Conservation (phyloP, 2,329 filamentous ascomycete species). For the Colletotrichum falcatum region DNA sequence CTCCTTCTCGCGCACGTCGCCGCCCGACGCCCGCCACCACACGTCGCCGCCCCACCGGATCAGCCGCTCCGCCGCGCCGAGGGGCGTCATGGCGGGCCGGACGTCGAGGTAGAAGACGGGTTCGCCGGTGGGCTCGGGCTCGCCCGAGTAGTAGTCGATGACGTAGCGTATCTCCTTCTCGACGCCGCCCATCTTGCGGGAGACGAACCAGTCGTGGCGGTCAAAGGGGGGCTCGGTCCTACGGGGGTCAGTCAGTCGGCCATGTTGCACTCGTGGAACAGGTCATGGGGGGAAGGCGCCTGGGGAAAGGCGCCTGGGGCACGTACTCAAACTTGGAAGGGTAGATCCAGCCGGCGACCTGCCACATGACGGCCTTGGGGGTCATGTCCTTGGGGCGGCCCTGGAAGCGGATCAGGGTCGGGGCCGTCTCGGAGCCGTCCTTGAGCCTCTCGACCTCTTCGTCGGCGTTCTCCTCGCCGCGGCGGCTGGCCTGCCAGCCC, state of each 20-base stretch:
- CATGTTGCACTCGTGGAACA: not conserved
- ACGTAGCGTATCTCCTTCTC: constrained; percentile 88
- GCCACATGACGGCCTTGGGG: constrained; percentile 88
- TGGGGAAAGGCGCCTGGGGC: not conserved
- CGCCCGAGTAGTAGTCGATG: constrained; percentile 95
- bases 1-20: constrained; percentile 65
- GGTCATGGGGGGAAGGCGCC: not conserved
- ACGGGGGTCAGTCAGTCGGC: constrained; percentile 40
- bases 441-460: constrained; percentile 62
- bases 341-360: constrained; percentile 82
- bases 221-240: constrained; percentile 91
- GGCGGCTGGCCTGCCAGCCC: constrained; percentile 80
- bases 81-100: constrained; percentile 86
- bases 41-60: constrained; percentile 93
- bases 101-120: constrained; percentile 98
- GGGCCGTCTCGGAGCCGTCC: constrained; percentile 67
- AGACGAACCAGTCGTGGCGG: constrained; percentile 96
- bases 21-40: constrained; percentile 91
- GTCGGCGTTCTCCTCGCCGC: constrained; percentile 74
- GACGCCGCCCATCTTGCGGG: constrained; percentile 75
- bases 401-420: constrained; percentile 87
- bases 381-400: constrained; percentile 90
- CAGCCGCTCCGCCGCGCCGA: constrained; percentile 82
- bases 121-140: constrained; percentile 84
- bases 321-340: constrained; percentile 82